These are phyloP conservation scores for Wickerhamiella domercqiae DNA, from an alignment of 805 yeast genomes.

Conservation along the genomic window DNA sequence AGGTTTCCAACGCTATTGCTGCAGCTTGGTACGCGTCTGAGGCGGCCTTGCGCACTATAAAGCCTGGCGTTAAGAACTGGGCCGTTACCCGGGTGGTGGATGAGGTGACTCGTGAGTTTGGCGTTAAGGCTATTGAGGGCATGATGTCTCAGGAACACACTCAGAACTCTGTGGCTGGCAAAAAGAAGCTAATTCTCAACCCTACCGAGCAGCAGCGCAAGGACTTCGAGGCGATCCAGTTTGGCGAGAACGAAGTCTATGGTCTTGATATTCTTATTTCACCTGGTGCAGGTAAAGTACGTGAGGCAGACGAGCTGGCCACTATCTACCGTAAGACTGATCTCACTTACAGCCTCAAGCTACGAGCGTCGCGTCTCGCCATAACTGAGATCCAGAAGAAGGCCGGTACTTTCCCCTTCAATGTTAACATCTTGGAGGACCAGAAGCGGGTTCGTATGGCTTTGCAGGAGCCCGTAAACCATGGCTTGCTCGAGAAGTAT, in stretches of 20 bases:
- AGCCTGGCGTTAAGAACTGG: constrained; percentile 55
- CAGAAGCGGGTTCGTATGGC: constrained; percentile 62
- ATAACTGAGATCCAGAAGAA: constrained; percentile 53
- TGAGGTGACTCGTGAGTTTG: constrained; percentile 44
- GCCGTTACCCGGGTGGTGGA: constrained; percentile 57
- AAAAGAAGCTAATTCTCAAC: constrained; percentile 61
- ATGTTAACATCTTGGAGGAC: constrained; percentile 49
- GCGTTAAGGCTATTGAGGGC: constrained; percentile 50
- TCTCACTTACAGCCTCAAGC: constrained; percentile 44
- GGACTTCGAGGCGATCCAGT: constrained; percentile 47
- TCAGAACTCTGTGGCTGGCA: constrained; percentile 53
- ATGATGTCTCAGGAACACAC: constrained; percentile 63
- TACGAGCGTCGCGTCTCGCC: constrained; percentile 53
- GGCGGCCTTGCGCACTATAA: constrained; percentile 56
- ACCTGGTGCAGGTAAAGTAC: constrained; percentile 45
- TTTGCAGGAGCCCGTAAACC: constrained; percentile 54
- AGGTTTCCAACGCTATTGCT: constrained; percentile 48
- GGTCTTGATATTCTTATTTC: constrained; percentile 60
- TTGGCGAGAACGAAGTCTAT: constrained; percentile 62
- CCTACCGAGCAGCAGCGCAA: constrained; percentile 52
- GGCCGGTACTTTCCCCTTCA: constrained; percentile 53
- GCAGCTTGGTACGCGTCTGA: constrained; percentile 69
- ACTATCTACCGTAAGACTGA: constrained; percentile 62
- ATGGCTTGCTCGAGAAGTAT: constrained; percentile 49
- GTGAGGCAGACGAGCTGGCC: constrained; percentile 43